Conservation (phyloP, 805 yeast genomes). For the Candida morakotiae region DNA sequence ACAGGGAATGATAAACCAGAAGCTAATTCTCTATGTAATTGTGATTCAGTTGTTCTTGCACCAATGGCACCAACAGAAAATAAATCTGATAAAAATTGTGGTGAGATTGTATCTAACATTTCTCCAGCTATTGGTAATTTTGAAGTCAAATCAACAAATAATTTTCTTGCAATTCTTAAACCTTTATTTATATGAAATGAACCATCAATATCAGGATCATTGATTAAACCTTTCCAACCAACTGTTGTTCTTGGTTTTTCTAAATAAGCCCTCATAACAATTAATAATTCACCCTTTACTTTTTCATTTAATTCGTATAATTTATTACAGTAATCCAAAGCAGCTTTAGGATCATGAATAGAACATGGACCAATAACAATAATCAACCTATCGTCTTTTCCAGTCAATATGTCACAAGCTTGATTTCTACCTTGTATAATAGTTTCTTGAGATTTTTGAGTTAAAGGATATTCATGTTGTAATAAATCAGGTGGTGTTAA, state of each 20-base stretch:
- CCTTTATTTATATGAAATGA: conserved; percentile 95
- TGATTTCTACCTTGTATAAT: conserved; percentile 75
- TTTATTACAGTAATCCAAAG: conserved; percentile 77
- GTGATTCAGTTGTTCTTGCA: conserved; percentile 98
- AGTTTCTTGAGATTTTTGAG: conserved; percentile 53
- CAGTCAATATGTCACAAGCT: conserved; percentile 68
- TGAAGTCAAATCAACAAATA: conserved; percentile 80
- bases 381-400: conserved; percentile 81
- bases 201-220: conserved; percentile 94
- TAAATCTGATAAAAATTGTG: conserved; percentile 89
- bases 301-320: conserved; percentile 56
- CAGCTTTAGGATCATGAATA: conserved; percentile 90
- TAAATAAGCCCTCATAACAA: conserved; percentile 95
- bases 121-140: conserved; percentile 92
- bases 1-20: conserved; percentile 97
- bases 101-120: conserved; percentile 96
- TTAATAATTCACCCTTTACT: conserved; percentile 69
- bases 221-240: conserved; percentile 98
- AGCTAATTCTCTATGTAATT: conserved; percentile 93
- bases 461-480: conserved; percentile 78
- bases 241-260: conserved; percentile 99
- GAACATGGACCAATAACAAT: conserved; percentile 97
- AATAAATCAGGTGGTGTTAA: conserved; percentile 91
- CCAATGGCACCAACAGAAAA: conserved; percentile 98
- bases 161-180: conserved; percentile 78